Evolutionary conservation across 352 stramenopile genomes (phyloP), one percentile per base, ranked within the genome.

Genomic region (Elongisporangium undulatum): DNA sequence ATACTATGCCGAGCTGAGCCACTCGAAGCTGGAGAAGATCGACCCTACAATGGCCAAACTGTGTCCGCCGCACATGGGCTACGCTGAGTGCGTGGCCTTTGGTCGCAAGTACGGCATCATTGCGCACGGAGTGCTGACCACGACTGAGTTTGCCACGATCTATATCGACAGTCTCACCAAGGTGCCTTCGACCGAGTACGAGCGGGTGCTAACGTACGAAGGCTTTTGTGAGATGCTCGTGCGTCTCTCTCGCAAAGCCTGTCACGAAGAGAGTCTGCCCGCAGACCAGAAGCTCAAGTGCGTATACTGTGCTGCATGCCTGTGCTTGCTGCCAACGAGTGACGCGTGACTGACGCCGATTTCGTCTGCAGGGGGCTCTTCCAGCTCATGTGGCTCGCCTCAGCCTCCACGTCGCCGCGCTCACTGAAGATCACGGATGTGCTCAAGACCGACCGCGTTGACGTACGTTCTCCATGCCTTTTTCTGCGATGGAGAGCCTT

Each of bases 331-430:
- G n/a, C n/a, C 45, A 8, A 45, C 4, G 39, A 22, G 21, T 59
- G 23, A 16, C n/a, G 10, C 20, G 8, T 23, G n/a, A 51, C 48
- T 13, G 16, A 21, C 15, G 5, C 9, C 59, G 4, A 23, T 29
- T 13, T 50, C 6, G 22, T 45, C 19, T 23, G 22, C 52, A 87
- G 77, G 56, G 80, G 77, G 0, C 68, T 94, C 16, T 88, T 94
- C 57, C 84, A 94, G 66, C 63, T 92, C 50, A 94, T 94, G 84
- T 94, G 84, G 84, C 67, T 94, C 38, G 73, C 76, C 22, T 85
- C 77, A 16, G 67, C 79, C 20, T 84, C 79, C 10, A 71, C 61
- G 49, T 89, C 77, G 19, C 74, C 68, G 20, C 75, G 70, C 4
- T 62, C 68, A 23, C 62, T 90, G 24, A 82, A 85, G 75, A 90